Base-by-base conservation (phyloP, 148 eudicot species). In the Silene latifolia region DNA sequence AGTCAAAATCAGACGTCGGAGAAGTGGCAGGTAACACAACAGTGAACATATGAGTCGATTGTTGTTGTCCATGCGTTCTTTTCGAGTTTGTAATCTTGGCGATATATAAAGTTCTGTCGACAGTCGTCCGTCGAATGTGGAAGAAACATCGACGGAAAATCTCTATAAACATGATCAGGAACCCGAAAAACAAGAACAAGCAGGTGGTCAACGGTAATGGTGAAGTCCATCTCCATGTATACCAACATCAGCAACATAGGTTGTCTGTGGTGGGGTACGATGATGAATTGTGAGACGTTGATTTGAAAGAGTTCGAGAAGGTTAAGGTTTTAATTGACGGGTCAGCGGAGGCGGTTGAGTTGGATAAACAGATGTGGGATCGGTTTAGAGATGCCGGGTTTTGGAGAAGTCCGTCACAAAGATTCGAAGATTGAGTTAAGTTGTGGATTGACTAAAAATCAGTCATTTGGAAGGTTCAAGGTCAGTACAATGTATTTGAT, bases 1-100 rank as follows among this genome's bases (percentile, higher is more conserved):
- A 76, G 42, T 32, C 76, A 24, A 58, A 70, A n/a, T 46, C 79
- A 20, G 81, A 72, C 48, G 84, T 78, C 59, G 91, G 89, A 69
- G 97, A 90, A 84, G 67, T 88, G 2, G 91, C 88, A 14, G 94
- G 94, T 7, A 81, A 85, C 0, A 79, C 97, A 39, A 72, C 96
- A 56, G 98, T 92, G 32, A 88, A 76, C 54, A 88, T 90, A 63
- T 85, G 89, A 3, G 89, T 89, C 19, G 77, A 90, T 0, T 87
- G 91, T 59, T 90, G 96, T 60, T 89, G 91, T 18, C 98, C 98
- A 0, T 86, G 86, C 60, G 78, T 84, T 48, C 23, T 89, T 35
- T 46, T 85, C 42, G 83, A 88, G 35, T 76, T 87, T n/a, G 1
- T 90, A 7, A 65, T 90, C 44, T 63, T 89, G 13, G 82, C 87